Conservation (phyloP, 2,329 filamentous ascomycete genomes). For the Calycina herbarum region DNA sequence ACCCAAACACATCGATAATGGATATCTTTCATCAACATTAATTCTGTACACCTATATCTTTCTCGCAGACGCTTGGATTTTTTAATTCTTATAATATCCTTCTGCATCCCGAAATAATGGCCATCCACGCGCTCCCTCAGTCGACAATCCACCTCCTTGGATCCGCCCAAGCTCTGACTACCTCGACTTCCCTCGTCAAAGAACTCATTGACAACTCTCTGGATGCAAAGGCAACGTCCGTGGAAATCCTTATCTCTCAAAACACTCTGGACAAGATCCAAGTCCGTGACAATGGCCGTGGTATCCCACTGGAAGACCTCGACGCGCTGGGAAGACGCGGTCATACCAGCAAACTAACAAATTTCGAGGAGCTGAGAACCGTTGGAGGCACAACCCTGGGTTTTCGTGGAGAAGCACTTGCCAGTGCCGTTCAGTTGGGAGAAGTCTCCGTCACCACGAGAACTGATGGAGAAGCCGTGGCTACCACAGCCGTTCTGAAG, state of each 20-base stretch:
- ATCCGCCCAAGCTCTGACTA: conserved; percentile 59
- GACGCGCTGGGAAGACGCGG: conserved; percentile 62
- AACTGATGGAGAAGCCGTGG: conserved; percentile 60
- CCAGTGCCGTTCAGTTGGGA: conserved; percentile 62
- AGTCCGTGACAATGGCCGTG: conserved; percentile 72
- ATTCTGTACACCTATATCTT: background rate
- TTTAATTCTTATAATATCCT: background rate
- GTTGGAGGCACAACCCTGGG: conserved; percentile 64
- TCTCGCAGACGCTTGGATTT: background rate
- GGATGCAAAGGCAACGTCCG: conserved; percentile 65
- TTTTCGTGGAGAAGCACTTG: conserved; percentile 74
- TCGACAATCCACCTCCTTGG: conserved; percentile 57
- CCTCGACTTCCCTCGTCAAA: conserved; percentile 65
- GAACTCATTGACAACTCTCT: conserved; percentile 78
- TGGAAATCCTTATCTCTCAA: conserved; percentile 63
- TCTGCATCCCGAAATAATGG: conserved; percentile 27
- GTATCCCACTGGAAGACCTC: conserved; percentile 64
- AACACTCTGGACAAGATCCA: conserved; percentile 70
- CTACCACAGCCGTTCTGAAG: conserved; percentile 48
- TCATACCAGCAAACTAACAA: conserved; percentile 71
- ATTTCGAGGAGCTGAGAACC: conserved; percentile 59
- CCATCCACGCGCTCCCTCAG: conserved; percentile 49
- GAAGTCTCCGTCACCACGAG: conserved; percentile 63
- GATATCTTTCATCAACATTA: background rate
- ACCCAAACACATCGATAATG: conserved; percentile 9